Evolutionary conservation across 2,329 filamentous ascomycete species (phyloP).

Genomic region (Venturia pyrina): DNA sequence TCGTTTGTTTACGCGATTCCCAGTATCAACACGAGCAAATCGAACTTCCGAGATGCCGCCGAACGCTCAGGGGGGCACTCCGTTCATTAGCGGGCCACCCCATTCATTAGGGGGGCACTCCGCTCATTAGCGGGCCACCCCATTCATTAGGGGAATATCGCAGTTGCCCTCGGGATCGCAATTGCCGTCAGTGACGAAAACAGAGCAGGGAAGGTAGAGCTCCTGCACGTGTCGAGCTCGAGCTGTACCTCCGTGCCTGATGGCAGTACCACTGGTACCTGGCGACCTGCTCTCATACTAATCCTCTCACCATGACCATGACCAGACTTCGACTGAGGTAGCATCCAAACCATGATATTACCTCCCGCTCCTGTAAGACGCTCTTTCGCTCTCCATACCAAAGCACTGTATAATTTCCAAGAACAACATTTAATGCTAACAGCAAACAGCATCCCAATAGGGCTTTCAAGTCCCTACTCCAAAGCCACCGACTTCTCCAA

Average conservation of each 20-base stretch:
- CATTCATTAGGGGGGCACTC: background rate
- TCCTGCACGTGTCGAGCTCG: background rate
- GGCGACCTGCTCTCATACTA: background rate
- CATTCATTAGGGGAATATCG: too few relatives aligned
- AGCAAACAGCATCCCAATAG: conserved; percentile 2
- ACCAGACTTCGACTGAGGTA: too few relatives aligned
- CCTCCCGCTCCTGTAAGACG: conserved; percentile 12
- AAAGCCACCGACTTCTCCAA: conserved; percentile 6
- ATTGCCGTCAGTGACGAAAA: background rate
- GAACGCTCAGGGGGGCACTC: background rate
- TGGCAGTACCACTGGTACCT: background rate
- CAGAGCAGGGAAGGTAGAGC: background rate
- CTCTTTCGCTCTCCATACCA: background rate
- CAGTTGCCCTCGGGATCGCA: background rate
- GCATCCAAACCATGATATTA: conserved; percentile 13
- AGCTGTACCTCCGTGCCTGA: too few relatives aligned
- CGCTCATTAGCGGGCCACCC: background rate
- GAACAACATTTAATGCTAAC: background rate
- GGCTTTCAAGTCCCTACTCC: conserved; percentile 4
- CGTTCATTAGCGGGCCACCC: background rate
- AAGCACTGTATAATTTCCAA: background rate
- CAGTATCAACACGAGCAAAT: background rate
- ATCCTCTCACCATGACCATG: background rate
- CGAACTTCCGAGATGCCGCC: background rate
- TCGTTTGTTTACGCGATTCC: background rate